Evolutionary conservation across 1,139 yeast species (phyloP).

Genomic region (Hyphopichia fennica): DNA sequence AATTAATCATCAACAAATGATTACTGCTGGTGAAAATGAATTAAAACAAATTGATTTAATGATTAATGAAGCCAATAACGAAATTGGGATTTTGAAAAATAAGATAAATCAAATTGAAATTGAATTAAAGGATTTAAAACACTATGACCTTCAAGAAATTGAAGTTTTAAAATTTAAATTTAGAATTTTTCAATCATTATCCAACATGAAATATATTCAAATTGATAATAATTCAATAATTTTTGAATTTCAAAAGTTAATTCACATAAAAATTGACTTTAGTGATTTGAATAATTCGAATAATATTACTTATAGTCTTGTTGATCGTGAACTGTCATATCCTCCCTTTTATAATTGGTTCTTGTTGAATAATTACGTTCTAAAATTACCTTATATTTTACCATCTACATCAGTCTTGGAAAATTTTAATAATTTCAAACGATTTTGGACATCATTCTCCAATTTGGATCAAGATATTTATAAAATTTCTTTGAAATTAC

Average conservation of each 20-base stretch:
- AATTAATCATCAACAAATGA: constrained; percentile 1
- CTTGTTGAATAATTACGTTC: constrained; percentile 9
- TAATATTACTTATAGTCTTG: constrained; percentile 1
- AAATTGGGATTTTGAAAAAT: constrained; percentile 17
- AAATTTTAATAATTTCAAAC: constrained; percentile 15
- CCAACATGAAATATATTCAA: constrained; percentile 18
- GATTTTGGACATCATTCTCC: constrained; percentile 20
- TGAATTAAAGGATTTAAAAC: constrained; percentile 19
- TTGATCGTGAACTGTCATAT: neutral
- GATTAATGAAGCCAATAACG: constrained; percentile 10
- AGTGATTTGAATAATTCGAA: constrained; percentile 4
- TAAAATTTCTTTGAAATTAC: constrained; percentile 29
- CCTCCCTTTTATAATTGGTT: constrained; percentile 3
- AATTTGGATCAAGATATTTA: constrained; percentile 28
- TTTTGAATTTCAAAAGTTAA: constrained; percentile 17
- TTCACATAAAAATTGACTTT: constrained; percentile 16
- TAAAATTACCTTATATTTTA: constrained; percentile 3
- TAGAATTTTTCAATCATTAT: constrained; percentile 21
- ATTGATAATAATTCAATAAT: constrained; percentile 9
- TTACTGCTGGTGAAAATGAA: constrained; percentile 6
- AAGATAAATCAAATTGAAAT: constrained; percentile 17
- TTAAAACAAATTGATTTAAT: constrained; percentile 12
- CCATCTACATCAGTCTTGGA: constrained; percentile 5
- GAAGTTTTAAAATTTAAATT: constrained; percentile 21
- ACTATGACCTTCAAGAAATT: constrained; percentile 26